A percentile compares a stretch with the other conserved stretches of the same genome.
Evolutionary conservation across 805 yeast genomes (phyloP).

Genomic region (Yarrowia osloensis): DNA sequence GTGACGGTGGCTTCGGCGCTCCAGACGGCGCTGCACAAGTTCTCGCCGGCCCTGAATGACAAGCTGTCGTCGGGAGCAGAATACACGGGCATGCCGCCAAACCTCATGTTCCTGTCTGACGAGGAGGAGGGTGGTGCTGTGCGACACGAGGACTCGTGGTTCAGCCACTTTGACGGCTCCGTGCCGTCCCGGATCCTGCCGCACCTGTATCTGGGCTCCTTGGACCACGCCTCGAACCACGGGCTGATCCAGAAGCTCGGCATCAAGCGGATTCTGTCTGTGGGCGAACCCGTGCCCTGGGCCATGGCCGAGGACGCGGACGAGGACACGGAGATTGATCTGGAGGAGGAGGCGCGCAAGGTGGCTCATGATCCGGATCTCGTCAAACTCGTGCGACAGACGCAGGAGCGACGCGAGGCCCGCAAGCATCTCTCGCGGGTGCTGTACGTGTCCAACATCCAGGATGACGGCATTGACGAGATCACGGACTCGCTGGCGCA

Average conservation of each 20-base stretch:
- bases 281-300: conserved; percentile 82
- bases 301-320: conserved; percentile 26
- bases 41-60: conserved; percentile 53
- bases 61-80: conserved; percentile 33
- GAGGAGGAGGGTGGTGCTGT: not conserved
- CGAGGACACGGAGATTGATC: conserved; percentile 23
- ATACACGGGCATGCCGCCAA: conserved; percentile 23
- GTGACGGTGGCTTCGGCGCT: conserved; percentile 61
- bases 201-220: conserved; percentile 81
- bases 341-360: conserved; percentile 15
- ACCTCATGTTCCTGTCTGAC: conserved; percentile 10
- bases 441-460: conserved; percentile 68
- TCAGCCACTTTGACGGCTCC: conserved; percentile 54
- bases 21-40: conserved; percentile 59
- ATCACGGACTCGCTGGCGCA: conserved; percentile 61
- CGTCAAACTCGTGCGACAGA: conserved; percentile 11
- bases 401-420: conserved; percentile 30
- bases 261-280: conserved; percentile 74
- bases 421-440: conserved; percentile 48
- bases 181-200: conserved; percentile 83
- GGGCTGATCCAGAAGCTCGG: conserved; percentile 64
- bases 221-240: conserved; percentile 75
- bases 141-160: conserved; percentile 37
- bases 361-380: conserved; percentile 20
- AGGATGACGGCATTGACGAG: conserved; percentile 90